Base-by-base conservation (phyloP, 805 yeast genomes). In the Soucietia sequanensis region DNA sequence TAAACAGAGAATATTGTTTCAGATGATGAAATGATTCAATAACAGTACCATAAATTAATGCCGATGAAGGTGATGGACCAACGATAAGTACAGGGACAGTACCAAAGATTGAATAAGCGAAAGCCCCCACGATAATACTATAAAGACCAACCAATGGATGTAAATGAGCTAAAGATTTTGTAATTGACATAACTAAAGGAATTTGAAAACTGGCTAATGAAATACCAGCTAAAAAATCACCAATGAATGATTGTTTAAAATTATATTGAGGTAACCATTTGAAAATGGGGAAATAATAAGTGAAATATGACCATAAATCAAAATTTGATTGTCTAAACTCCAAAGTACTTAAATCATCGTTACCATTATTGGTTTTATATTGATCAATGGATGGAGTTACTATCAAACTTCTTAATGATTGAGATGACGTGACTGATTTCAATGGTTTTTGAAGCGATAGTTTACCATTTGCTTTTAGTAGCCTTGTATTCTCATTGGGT, bases 31-130 rank as follows among this genome's bases (percentile, higher is more conserved):
- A 14, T 11, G 15, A 18, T 34, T 81, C 84, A 7, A 86, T 76
- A 0, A 83, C 78, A 47, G 84, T 91, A 2, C 96, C 96, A 17
- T 84, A 80, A 10, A 89, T 79, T 47, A 90, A 66, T 0, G 95
- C 85, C 6, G 87, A 79, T 0, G 95, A 90, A 13, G 91, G 90
- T 56, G 89, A 95, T 1, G 96, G 96, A 0, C 96, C 96, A 13
- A 89, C 95, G 25, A 88, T 80, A 83, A 89, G 78, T 39, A 81
- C 82, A 0, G 96, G 96, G 1, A 88, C 95, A 0, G 93, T 76
- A 0, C 96, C 96, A 39, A 88, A 68, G 3, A 88, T 41, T 5
- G 87, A 72, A 54, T 89, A 89, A 6, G 85, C 62, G n/a, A 83
- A 61, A 0, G 96, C 95, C 0, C 93, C 87, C 3, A 84, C 67